phyloP scores from a whole-genome alignment of 2,329 filamentous ascomycete species.

The Trichoderma atrobrunneum region DNA sequence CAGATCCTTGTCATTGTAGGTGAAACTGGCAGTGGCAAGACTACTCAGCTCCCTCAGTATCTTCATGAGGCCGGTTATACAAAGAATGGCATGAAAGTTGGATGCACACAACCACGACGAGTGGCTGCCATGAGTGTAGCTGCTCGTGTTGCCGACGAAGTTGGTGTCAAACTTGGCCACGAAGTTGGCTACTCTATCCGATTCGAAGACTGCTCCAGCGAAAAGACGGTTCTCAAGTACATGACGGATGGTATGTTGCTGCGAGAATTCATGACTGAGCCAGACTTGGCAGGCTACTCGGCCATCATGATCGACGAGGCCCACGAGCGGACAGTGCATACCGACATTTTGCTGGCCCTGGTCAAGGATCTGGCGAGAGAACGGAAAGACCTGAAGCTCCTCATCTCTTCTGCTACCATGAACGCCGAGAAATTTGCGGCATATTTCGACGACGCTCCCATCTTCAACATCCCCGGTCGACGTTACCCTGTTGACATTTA shows the following conservation, averaged over 20 bases:
- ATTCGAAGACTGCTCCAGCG: constrained; percentile 88
- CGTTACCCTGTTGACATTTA: constrained; percentile 88
- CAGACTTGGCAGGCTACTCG: constrained; percentile 76
- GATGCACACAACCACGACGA: constrained; percentile 89
- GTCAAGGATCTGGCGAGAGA: constrained; percentile 85
- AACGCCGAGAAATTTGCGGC: constrained; percentile 88
- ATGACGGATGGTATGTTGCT: constrained; percentile 97
- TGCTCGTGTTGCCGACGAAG: constrained; percentile 91
- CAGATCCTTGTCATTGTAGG: constrained; percentile 91
- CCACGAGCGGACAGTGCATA: constrained; percentile 88
- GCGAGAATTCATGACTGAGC: constrained; percentile 85
- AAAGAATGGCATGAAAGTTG: constrained; percentile 78
- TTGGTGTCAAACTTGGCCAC: constrained; percentile 83
- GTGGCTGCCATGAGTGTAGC: constrained; percentile 98
- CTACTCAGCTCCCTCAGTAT: constrained; percentile 92
- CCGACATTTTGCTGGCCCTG: constrained; percentile 83
- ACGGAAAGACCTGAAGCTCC: constrained; percentile 78
- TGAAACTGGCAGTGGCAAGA: constrained; percentile 94
- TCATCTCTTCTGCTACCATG: constrained; percentile 94
- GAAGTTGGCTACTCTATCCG: constrained; percentile 94
- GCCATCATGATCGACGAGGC: constrained; percentile 96
- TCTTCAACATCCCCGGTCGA: constrained; percentile 91
- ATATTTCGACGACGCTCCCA: constrained; percentile 89
- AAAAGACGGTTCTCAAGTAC: constrained; percentile 90
- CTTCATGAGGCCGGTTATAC: constrained; percentile 89